Base-by-base conservation (phyloP, 2,329 filamentous ascomycete species). In the Paecilomyces variotii region DNA sequence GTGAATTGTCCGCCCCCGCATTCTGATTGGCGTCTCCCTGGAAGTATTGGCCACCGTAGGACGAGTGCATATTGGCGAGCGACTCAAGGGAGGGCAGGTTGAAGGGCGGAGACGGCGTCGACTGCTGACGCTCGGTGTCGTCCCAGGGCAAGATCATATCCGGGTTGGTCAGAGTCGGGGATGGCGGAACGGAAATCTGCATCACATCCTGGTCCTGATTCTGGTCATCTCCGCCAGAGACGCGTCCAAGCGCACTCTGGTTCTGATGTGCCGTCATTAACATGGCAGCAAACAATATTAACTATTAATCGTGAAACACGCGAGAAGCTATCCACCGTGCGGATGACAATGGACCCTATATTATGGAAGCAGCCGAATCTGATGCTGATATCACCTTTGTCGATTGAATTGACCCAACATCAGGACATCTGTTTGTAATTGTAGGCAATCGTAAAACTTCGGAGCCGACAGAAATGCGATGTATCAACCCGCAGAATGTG, bases 81-180 rank as follows among this genome's bases (percentile, higher is more conserved):
- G 39, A 75, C 25, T 77, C 78, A 35, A 80, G 71, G 39, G 76
- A 76, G 59, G 59, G 81, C 76, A 68, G 76, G 74, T 67, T 78
- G 69, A 71, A 83, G 75, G 69, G 80, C 77, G 70, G 80, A 78
- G 69, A 82, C 75, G 72, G 78, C 72, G 72, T 78, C 63, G 71
- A 82, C 70, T 72, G 70, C 64, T 74, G 68, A 64, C 72, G 73
- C 60, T 74, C 72, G 62, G 80, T 81, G 63, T 85, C 84, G 68
- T 87, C 86, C 70, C 88, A 86, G 61, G 92, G 92, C 56, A 97
- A 79, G 67, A 97, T 96, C 90, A 96, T 92, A 72, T 96, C 92
- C 56, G 91, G 91, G 73, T 96, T 95, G 58, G 91, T 95, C 68
- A 97, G 79, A 2, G 92, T 96, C 53, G 92, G 92, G 60, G 90